Conservation (phyloP, 164 flowering plant species). For the Stephania cephalantha region DNA sequence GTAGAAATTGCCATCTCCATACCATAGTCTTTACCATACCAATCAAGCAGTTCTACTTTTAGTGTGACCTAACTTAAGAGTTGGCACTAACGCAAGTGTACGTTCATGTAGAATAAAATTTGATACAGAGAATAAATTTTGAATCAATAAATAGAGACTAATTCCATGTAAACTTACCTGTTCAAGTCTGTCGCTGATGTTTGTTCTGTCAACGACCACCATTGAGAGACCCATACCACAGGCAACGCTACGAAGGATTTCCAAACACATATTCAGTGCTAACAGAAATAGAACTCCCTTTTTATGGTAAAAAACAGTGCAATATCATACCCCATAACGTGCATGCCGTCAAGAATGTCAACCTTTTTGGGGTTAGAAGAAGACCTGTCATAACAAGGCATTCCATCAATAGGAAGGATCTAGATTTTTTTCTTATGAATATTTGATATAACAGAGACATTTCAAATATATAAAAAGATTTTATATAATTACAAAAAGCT, state of each 20-base stretch:
- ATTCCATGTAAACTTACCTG: constrained; percentile 42
- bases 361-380: constrained; percentile 90
- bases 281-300: background rate
- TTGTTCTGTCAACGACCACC: constrained; percentile 79
- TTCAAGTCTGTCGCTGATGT: constrained; percentile 67
- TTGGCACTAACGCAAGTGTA: background rate
- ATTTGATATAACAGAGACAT: too few species aligned
- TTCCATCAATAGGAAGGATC: background rate
- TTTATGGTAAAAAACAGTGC: background rate
- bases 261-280: background rate
- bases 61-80: background rate
- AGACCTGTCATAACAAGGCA: constrained; percentile 45
- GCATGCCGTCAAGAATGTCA: constrained; percentile 85
- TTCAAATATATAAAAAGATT: too few species aligned
- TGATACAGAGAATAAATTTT: background rate
- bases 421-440: background rate
- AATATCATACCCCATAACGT: constrained; percentile 59
- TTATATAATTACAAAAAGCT: too few species aligned
- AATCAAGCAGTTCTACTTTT: background rate
- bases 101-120: background rate
- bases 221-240: constrained; percentile 89
- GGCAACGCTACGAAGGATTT: constrained; percentile 57
- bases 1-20: background rate
- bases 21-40: background rate
- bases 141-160: background rate